These are phyloP conservation scores for Mrakia blollopis DNA, from an alignment of 768 basidiomycete species.

Conservation along the genomic window DNA sequence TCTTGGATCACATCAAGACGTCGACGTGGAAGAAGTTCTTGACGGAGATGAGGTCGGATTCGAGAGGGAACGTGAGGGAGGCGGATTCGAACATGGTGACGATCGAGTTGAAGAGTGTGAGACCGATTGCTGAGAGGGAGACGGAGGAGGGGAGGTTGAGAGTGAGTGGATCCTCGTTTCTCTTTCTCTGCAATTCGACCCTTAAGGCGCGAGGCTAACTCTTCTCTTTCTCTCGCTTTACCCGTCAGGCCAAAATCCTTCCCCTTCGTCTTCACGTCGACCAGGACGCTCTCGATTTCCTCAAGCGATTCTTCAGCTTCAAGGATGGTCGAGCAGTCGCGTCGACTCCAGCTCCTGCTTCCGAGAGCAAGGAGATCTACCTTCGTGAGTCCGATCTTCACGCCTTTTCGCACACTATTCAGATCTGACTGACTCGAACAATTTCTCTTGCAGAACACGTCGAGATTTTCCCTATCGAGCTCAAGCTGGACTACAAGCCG, in stretches of 20 bases:
- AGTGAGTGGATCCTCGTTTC: neutral
- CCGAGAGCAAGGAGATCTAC: slow-evolving; percentile 53
- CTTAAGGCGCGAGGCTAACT: no score
- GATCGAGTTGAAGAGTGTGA: slow-evolving; percentile 68
- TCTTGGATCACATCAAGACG: slow-evolving; percentile 94
- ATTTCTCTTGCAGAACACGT: slow-evolving; percentile 62
- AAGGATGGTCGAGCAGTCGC: slow-evolving; percentile 42
- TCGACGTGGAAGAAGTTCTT: slow-evolving; percentile 98
- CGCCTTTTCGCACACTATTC: neutral
- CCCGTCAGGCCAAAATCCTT: slow-evolving; percentile 80
- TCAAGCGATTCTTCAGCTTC: slow-evolving; percentile 95
- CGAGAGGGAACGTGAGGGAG: slow-evolving; percentile 80
- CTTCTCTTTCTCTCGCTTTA: neutral
- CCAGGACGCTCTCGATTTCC: slow-evolving; percentile 95
- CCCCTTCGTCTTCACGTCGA: slow-evolving; percentile 91
- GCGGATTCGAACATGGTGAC: slow-evolving; percentile 92
- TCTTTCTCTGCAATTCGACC: neutral
- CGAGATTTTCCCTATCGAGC: slow-evolving; percentile 87
- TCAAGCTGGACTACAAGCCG: slow-evolving; percentile 98
- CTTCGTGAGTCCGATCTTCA: slow-evolving; percentile 57
- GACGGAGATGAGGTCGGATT: slow-evolving; percentile 75
- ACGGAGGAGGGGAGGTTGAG: slow-evolving; percentile 67
- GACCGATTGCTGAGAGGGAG: slow-evolving; percentile 62
- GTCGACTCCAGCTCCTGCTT: neutral
- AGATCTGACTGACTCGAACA: neutral